A percentile compares a stretch with the other conserved stretches of the same genome.
phyloP scores from a whole-genome alignment of 306 rosid genomes.

The Cucumis melo region DNA sequence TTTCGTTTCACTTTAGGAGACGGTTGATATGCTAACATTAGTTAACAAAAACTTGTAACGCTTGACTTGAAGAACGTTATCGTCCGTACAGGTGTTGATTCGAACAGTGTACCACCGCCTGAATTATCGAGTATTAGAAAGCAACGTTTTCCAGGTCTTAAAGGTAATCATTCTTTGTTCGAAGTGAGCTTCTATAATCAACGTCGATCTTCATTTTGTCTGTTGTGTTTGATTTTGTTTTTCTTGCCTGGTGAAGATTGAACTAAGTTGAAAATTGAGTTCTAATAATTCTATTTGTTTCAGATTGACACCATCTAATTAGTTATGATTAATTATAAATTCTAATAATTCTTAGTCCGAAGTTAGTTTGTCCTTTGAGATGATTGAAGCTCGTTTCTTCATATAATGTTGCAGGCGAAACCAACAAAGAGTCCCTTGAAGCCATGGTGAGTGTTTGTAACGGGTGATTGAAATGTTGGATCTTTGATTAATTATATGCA shows the following conservation, averaged over 20 bases:
- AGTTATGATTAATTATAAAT: too few relatives aligned
- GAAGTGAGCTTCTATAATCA: background rate
- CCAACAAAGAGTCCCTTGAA: conserved; percentile 58
- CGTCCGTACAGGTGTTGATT: conserved; percentile 33
- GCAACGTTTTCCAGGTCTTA: conserved; percentile 38
- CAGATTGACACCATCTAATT: background rate
- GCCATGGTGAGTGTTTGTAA: conserved; percentile 46
- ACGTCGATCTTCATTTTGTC: background rate
- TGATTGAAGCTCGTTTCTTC: background rate
- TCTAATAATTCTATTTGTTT: background rate
- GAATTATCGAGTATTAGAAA: conserved; percentile 32
- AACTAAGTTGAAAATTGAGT: background rate
- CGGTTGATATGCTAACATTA: background rate
- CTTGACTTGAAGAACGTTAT: background rate
- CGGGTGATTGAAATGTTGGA: background rate
- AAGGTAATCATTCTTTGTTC: conserved; percentile 23
- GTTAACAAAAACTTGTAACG: background rate
- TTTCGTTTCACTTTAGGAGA: background rate
- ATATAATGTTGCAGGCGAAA: conserved; percentile 45
- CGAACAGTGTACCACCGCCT: conserved; percentile 20
- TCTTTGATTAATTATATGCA: background rate
- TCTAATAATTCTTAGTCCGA: too few relatives aligned
- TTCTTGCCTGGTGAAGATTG: background rate
- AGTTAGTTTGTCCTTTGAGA: background rate
- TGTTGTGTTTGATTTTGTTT: background rate